phyloP scores from a whole-genome alignment of 148 eudicot genomes.

The Chenopodium album region DNA sequence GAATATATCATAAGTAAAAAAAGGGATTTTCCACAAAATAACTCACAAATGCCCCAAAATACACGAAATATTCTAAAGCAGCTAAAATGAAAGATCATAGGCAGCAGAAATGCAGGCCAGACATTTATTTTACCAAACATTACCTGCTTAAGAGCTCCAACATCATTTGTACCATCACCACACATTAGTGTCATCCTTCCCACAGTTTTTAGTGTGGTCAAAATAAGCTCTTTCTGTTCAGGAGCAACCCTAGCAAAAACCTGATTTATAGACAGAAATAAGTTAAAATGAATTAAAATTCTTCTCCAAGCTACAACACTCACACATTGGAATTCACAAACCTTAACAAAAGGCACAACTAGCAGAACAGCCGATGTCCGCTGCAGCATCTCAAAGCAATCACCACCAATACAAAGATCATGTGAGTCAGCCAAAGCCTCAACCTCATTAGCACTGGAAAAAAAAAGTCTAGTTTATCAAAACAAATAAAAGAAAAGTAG shows the following conservation, averaged over 20 bases:
- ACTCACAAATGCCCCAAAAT: background rate
- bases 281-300: background rate
- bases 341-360: slow-evolving; percentile 95
- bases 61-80: background rate
- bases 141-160: slow-evolving; percentile 98
- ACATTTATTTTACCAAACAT: background rate
- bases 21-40: background rate
- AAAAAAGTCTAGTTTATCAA: background rate
- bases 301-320: background rate
- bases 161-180: slow-evolving; percentile 98
- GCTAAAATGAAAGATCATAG: background rate
- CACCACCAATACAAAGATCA: slow-evolving; percentile 90
- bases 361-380: slow-evolving; percentile 64
- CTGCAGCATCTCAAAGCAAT: slow-evolving; percentile 91
- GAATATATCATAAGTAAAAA: too few relatives aligned
- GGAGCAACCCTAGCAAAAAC: slow-evolving; percentile 99
- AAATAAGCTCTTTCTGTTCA: slow-evolving; percentile 91
- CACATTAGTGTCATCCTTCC: slow-evolving; percentile 96
- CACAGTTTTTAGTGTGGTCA: slow-evolving; percentile 84
- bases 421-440: slow-evolving; percentile 66
- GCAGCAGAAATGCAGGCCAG: background rate
- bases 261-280: slow-evolving; percentile 32
- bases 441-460: slow-evolving; percentile 65
- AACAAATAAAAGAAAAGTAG: slow-evolving; percentile 9
- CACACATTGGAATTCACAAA: slow-evolving; percentile 19